These are phyloP conservation scores for Aspergillus bombycis DNA, from an alignment of 2,329 filamentous ascomycete genomes.

Conservation along the genomic window DNA sequence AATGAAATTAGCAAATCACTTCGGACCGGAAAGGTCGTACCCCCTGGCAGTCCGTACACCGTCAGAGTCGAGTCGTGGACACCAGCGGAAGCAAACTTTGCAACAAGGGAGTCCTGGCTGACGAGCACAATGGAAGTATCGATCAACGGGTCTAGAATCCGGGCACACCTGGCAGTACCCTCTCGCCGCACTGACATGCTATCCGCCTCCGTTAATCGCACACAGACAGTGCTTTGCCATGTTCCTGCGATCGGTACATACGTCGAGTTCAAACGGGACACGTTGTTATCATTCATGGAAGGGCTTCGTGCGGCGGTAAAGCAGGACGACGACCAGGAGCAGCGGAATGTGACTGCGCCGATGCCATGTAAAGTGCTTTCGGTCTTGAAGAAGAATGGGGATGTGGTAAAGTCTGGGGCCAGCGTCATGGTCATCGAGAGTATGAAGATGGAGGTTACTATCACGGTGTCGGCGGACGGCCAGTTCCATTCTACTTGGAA, in stretches of 20 bases:
- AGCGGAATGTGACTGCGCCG: conserved; percentile 12
- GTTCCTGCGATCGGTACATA: conserved; percentile 34
- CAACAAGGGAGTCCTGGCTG: no score
- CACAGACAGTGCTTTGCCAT: conserved; percentile 23
- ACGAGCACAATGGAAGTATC: no score
- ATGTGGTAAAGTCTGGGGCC: conserved; percentile 35
- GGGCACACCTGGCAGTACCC: no score
- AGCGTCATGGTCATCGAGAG: conserved; percentile 44
- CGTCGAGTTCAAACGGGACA: conserved; percentile 30
- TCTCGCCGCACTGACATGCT: no score
- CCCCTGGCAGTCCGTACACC: no score
- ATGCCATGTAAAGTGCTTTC: conserved; percentile 44
- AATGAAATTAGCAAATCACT: conserved; percentile 22
- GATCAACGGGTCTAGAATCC: no score
- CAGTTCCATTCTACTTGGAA: conserved; percentile 32
- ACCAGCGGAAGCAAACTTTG: no score
- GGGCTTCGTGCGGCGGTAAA: conserved; percentile 23
- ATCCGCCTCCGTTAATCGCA: no score
- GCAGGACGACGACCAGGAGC: not conserved
- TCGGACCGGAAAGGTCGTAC: no score
- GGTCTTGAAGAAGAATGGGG: conserved; percentile 35
- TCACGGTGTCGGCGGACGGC: conserved; percentile 29
- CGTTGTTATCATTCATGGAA: conserved; percentile 32
- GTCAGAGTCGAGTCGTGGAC: no score
- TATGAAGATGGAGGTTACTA: conserved; percentile 49